Percentiles rank a stretch among this genome's conserved stretches.
Evolutionary conservation across 2,329 filamentous ascomycete species (phyloP).

Genomic region (Teratosphaeria epicoccoides): DNA sequence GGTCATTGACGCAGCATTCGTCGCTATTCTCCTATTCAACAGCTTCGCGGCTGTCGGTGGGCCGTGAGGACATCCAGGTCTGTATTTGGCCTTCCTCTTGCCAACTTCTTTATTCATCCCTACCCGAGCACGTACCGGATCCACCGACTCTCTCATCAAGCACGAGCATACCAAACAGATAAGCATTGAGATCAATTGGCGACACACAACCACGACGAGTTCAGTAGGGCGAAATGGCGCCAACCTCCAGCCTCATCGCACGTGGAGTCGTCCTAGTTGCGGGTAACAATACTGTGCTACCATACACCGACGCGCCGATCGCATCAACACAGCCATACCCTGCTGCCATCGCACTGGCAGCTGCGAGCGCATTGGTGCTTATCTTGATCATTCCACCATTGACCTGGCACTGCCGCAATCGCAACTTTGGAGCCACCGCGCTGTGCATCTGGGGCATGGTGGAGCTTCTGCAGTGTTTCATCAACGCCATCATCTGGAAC

Average conservation of each 20-base stretch:
- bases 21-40: constrained; percentile 14
- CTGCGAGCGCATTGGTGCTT: constrained; percentile 40
- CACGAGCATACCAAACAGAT: neutral
- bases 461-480: constrained; percentile 45
- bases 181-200: too few relatives aligned
- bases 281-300: neutral
- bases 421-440: constrained; percentile 49
- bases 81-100: constrained; percentile 6
- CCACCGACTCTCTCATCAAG: neutral
- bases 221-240: constrained; percentile 2
- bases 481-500: constrained; percentile 57
- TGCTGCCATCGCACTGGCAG: constrained; percentile 34
- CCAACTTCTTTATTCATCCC: constrained; percentile 6
- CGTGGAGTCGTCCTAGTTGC: neutral
- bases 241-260: neutral
- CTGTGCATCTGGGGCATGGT: constrained; percentile 47
- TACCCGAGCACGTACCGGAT: constrained; percentile 3
- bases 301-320: neutral
- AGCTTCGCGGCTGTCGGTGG: neutral
- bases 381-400: constrained; percentile 48
- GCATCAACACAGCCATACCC: constrained; percentile 16
- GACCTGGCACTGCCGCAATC: constrained; percentile 48
- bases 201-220: too few relatives aligned
- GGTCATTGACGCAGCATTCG: constrained; percentile 15
- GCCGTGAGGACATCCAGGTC: constrained; percentile 8